Base-by-base conservation (phyloP, 768 basidiomycete genomes). In the Suillus plorans region DNA sequence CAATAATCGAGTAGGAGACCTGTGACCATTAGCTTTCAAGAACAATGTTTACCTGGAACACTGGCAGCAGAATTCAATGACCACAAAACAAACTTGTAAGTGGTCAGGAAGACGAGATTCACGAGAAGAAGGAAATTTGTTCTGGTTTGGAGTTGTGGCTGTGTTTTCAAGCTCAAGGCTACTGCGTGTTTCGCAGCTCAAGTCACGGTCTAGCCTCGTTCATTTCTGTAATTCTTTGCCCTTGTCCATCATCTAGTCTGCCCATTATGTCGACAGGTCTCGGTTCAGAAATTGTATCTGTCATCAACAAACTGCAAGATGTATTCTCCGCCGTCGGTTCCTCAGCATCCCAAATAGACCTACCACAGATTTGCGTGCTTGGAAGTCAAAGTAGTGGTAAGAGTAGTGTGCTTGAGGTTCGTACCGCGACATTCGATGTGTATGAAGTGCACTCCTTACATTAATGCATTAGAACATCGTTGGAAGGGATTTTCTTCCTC, bases 401-500 rank as follows among this genome's bases (percentile, higher is more conserved):
- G 84, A 95, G 93, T 84, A 92, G 91, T 79, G 93, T 95, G 60
- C 84, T 95, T 49, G 93, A 95, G 89, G 92, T 92, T 69, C 64
- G 84, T 68, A 57, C 34, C 63, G 42, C 57, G 2, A 39, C 14
- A 25, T 47, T 9, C 41, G 56, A 57, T 47, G 14, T 25, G 62
- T 56, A 41, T 66, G 60, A 71, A 68, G 63, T 49, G 13, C 13
- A 53, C 22, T 39, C 36, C 52, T 41, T 47, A 39, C 64, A 8
- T 55, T 63, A 56, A 58, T 59, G 34, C 49, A 57, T 22, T 64
- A 97, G 95, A 97, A 99, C 80, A 95, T 98, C 69, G 96, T 98
- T 63, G 97, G 97, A 65, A 88, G 97, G 69, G 97, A 99, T 78
- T 99, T 99, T 84, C 77, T 99, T 74, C 97, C 97, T 79, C 92